Evolutionary conservation across 371 early-diverging fungal genomes (phyloP).

Genomic region (Circinella umbellata): DNA sequence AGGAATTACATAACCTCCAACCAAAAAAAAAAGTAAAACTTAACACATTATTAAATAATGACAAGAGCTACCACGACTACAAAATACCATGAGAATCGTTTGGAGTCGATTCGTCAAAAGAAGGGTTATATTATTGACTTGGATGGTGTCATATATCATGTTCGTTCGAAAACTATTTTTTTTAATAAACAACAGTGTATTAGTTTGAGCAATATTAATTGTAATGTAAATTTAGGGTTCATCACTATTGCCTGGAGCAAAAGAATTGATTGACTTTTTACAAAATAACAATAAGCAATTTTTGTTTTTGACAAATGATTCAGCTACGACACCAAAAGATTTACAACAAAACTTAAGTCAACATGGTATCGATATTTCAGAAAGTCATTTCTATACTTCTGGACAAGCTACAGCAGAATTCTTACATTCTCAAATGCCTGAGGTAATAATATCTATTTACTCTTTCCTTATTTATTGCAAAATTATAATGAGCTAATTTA

Average conservation of each 20-base stretch:
- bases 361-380: slow-evolving; percentile 61
- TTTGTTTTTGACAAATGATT: slow-evolving; percentile 73
- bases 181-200: no score
- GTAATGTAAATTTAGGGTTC: slow-evolving; percentile 44
- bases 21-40: background rate
- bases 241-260: slow-evolving; percentile 49
- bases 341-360: slow-evolving; percentile 61
- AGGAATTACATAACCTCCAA: no score
- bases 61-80: slow-evolving; percentile 47
- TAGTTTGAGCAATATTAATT: no score
- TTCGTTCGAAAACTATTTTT: slow-evolving; percentile 24
- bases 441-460: slow-evolving; percentile 24
- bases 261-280: slow-evolving; percentile 66
- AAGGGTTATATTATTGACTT: slow-evolving; percentile 70
- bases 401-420: slow-evolving; percentile 70
- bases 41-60: slow-evolving; percentile 20
- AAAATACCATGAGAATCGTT: slow-evolving; percentile 47
- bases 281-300: slow-evolving; percentile 61
- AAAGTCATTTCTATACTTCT: slow-evolving; percentile 69
- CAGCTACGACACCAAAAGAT: slow-evolving; percentile 69
- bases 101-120: slow-evolving; percentile 61
- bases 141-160: slow-evolving; percentile 75
- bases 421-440: slow-evolving; percentile 60
- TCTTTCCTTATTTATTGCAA: no score
- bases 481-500: background rate